Evolutionary conservation across 768 basidiomycete species (phyloP), one percentile per base, ranked within the genome.

Genomic region (Suillus subalutaceus): DNA sequence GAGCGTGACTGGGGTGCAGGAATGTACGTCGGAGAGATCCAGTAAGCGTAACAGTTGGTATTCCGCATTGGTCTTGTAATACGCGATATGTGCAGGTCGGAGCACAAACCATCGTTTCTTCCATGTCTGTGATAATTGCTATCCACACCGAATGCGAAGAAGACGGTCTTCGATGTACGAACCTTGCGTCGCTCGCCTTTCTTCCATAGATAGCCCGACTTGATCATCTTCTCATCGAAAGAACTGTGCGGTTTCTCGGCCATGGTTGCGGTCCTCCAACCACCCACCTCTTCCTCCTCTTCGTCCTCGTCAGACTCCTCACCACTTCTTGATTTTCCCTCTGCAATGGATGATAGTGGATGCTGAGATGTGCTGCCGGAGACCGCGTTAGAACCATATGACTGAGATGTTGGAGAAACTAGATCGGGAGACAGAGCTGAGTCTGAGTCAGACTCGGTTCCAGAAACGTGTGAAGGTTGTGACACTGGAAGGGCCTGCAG

Each of bases 101-200:
- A 99, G 81, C 2, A 99, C 97, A 72, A 99, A 99, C 97, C 97
- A 99, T 26, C 96, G 87, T 79, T 96, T 96, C 85, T 99, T 98
- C 97, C 97, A 99, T 2, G 92, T 95, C 96, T 97, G 73, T n/a
- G 52, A 48, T 50, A 68, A 58, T 59, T 66, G 52, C 67, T 63
- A 66, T 61, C 46, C 35, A 61, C 37, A 30, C 46, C 64, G 41
- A 64, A 44, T 65, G 46, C 38, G 44, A 63, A 50, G 23, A 61
- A 50, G 55, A 64, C 62, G 61, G 40, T 65, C 57, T 62, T 63
- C 37, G 26, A 69, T 60, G 52, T 48, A 77, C 85, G 65, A 69
- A 97, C 97, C 91, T 98, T 98, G 78, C 97, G 83, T 65, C 95
- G 86, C 79, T 97, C 94, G 70, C 97, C 97, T 83, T 99, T 99